Conservation (phyloP, 306 rosid species). For the Dicorynia guianensis region DNA sequence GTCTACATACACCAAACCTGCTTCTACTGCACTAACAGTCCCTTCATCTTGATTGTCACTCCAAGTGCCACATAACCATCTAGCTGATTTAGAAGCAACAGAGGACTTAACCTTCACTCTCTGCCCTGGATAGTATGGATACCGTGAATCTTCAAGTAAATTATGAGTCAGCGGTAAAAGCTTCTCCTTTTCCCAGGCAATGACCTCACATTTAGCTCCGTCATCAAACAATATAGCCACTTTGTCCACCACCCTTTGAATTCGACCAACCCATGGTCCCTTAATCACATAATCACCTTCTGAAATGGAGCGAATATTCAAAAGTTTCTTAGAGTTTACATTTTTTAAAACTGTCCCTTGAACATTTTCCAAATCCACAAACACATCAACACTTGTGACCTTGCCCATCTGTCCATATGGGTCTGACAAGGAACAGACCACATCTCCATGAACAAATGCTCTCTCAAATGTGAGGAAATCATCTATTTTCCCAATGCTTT, state of each 20-base stretch:
- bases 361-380: conserved; percentile 77
- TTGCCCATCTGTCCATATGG: conserved; percentile 93
- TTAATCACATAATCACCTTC: conserved; percentile 77
- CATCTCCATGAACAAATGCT: conserved; percentile 80
- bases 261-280: conserved; percentile 93
- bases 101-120: conserved; percentile 77
- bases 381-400: conserved; percentile 68
- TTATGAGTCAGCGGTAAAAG: conserved; percentile 66
- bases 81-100: conserved; percentile 64
- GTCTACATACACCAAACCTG: conserved; percentile 75
- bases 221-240: conserved; percentile 76
- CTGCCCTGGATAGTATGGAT: conserved; percentile 93
- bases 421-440: conserved; percentile 65
- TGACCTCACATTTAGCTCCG: conserved; percentile 72
- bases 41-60: conserved; percentile 77
- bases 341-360: conserved; percentile 66
- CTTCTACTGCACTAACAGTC: conserved; percentile 79
- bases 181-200: conserved; percentile 66
- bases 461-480: conserved; percentile 92
- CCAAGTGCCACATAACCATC: conserved; percentile 88
- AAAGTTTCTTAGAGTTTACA: conserved; percentile 70
- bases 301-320: conserved; percentile 79
- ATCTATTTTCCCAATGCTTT: conserved; percentile 87
- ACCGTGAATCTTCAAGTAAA: conserved; percentile 84
- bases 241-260: conserved; percentile 73